These are phyloP conservation scores for Aegilops longissima DNA, from an alignment of 176 grass and related monocot species.

Conservation along the genomic window DNA sequence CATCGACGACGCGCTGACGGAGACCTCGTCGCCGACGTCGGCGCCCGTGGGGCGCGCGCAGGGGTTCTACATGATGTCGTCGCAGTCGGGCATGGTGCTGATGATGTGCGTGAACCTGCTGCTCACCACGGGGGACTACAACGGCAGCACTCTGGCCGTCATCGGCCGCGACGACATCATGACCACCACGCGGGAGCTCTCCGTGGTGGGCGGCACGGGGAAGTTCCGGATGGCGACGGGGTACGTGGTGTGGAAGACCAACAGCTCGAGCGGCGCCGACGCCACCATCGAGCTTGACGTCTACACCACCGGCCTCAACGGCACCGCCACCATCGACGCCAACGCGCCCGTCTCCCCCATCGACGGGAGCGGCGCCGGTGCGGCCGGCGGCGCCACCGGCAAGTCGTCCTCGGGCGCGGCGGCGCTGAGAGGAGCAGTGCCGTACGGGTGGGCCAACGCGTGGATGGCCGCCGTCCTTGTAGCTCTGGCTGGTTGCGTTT, in stretches of 20 bases:
- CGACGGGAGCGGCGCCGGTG: background rate
- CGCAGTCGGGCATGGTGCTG: background rate
- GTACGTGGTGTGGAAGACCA: conserved; percentile 49
- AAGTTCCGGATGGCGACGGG: conserved; percentile 42
- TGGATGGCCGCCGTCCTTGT: background rate
- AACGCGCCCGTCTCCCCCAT: background rate
- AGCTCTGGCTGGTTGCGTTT: conserved; percentile 19
- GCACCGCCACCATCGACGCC: background rate
- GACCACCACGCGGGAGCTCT: conserved; percentile 31
- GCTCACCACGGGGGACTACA: conserved; percentile 32
- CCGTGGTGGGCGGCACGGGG: conserved; percentile 48
- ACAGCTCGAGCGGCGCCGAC: background rate
- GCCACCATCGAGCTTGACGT: conserved; percentile 47
- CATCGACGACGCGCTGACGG: conserved; percentile 42
- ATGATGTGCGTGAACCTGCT: conserved; percentile 39
- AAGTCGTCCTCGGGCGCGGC: background rate
- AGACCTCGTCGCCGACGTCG: background rate
- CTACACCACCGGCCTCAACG: background rate
- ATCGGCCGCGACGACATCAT: conserved; percentile 27
- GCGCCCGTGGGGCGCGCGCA: conserved; percentile 35
- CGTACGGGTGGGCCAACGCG: conserved; percentile 2
- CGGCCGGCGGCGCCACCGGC: background rate
- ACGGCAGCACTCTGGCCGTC: conserved; percentile 51
- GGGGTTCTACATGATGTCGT: conserved; percentile 36
- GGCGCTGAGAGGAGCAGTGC: background rate